phyloP scores from a whole-genome alignment of 768 basidiomycete genomes.

The Termitomyces sp. region DNA sequence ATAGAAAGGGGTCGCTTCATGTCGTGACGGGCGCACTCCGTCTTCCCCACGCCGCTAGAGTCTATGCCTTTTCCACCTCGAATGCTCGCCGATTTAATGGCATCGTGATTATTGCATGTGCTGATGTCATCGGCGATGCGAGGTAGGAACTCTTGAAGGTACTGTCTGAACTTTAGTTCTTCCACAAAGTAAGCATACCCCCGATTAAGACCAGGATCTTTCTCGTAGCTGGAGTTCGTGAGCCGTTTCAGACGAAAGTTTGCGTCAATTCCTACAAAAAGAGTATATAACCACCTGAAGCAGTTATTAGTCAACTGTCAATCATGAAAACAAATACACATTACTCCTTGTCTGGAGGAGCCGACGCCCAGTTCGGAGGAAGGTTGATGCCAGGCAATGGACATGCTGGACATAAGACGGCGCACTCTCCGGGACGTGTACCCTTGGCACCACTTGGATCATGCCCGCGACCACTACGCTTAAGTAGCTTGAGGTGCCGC shows the following conservation, averaged over 20 bases:
- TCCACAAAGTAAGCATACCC: slow-evolving; percentile 17
- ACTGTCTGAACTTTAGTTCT: slow-evolving; percentile 20
- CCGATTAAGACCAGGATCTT: slow-evolving; percentile 29
- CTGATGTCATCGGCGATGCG: slow-evolving; percentile 16
- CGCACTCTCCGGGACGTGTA: slow-evolving; percentile 20
- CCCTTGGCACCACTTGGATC: slow-evolving; percentile 10
- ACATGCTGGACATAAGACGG: slow-evolving; percentile 22
- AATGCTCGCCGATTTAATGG: slow-evolving; percentile 21
- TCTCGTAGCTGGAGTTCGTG: slow-evolving; percentile 21
- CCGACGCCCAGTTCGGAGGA: slow-evolving; percentile 20
- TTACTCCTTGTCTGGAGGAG: slow-evolving; percentile 9
- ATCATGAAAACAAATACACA: too few relatives aligned
- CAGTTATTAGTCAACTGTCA: neutral
- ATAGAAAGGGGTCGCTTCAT: slow-evolving; percentile 22
- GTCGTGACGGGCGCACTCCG: slow-evolving; percentile 29
- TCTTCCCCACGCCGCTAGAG: slow-evolving; percentile 26
- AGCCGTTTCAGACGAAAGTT: slow-evolving; percentile 19
- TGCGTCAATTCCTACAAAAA: slow-evolving; percentile 24
- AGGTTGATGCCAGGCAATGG: slow-evolving; percentile 22
- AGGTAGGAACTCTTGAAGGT: slow-evolving; percentile 22
- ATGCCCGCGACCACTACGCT: slow-evolving; percentile 15
- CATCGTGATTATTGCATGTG: too few relatives aligned
- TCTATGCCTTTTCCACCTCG: slow-evolving; percentile 21
- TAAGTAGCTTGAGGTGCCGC: slow-evolving; percentile 15
- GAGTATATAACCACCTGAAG: slow-evolving; percentile 22